Percentiles rank a stretch among this genome's conserved stretches.
phyloP scores from a whole-genome alignment of 257 asterid species.

The Solanum sejunctum region DNA sequence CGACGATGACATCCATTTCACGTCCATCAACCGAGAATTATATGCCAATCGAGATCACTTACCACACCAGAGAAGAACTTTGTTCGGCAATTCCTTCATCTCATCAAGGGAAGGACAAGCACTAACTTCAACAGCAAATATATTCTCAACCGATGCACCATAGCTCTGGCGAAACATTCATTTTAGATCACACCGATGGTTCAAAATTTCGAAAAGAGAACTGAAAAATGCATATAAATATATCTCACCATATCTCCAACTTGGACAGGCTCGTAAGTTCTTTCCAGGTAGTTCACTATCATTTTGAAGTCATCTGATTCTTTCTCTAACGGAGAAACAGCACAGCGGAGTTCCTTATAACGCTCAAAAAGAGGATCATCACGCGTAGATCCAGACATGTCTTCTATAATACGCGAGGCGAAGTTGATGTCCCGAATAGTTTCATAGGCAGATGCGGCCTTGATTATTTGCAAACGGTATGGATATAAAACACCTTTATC shows the following conservation, averaged over 20 bases:
- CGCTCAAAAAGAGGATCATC: conserved; percentile 73
- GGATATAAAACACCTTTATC: neutral
- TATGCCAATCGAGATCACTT: neutral
- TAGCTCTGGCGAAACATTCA: conserved; percentile 43
- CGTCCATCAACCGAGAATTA: neutral
- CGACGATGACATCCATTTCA: neutral
- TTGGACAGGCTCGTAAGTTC: conserved; percentile 59
- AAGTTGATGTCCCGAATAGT: conserved; percentile 53
- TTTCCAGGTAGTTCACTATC: conserved; percentile 61
- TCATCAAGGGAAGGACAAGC: conserved; percentile 66
- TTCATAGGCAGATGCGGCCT: conserved; percentile 77
- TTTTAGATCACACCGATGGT: neutral
- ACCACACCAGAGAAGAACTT: conserved; percentile 88
- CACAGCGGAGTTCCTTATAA: conserved; percentile 62
- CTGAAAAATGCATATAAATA: neutral
- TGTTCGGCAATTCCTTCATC: conserved; percentile 52
- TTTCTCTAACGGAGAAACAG: conserved; percentile 32
- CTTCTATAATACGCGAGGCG: conserved; percentile 75
- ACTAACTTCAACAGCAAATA: conserved; percentile 48
- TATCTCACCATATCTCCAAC: conserved; percentile 73
- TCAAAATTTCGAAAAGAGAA: neutral
- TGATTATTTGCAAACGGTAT: neutral
- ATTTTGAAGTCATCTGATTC: conserved; percentile 61
- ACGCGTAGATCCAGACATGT: conserved; percentile 52
- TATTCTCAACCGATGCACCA: conserved; percentile 42